Conservation (phyloP, 2,329 filamentous ascomycete genomes). For the Monascus ruber region DNA sequence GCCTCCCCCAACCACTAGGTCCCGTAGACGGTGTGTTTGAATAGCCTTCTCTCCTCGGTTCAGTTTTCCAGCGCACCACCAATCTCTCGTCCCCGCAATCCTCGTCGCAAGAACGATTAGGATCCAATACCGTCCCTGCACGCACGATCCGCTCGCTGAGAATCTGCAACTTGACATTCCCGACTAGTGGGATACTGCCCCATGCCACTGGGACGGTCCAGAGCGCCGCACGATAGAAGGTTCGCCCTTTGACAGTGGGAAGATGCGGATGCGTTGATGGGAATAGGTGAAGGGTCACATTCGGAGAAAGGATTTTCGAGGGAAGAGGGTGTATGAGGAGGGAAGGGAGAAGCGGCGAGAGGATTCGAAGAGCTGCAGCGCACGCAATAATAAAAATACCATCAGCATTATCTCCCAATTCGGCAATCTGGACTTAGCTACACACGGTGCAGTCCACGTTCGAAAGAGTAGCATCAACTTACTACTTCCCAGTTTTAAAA, state of each 20-base stretch:
- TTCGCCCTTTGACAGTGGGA: conserved; percentile 78
- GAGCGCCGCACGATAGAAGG: conserved; percentile 83
- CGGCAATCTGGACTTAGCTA: too few relatives aligned
- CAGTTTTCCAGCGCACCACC: conserved; percentile 79
- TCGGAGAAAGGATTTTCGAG: conserved; percentile 50
- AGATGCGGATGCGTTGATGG: conserved; percentile 54
- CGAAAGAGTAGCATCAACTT: conserved; percentile 10
- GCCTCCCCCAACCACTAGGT: neutral
- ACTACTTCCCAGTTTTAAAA: conserved; percentile 53
- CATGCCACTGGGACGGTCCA: conserved; percentile 96
- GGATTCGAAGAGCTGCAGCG: conserved; percentile 42
- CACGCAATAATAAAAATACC: conserved; percentile 4
- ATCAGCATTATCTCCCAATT: neutral
- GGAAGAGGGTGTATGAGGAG: conserved; percentile 51
- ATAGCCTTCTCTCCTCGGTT: conserved; percentile 23
- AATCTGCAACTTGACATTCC: conserved; percentile 80
- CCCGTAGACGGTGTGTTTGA: conserved; percentile 1
- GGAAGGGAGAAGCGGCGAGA: conserved; percentile 52
- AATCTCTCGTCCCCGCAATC: conserved; percentile 56
- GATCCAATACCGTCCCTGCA: conserved; percentile 30
- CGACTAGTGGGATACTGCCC: conserved; percentile 82
- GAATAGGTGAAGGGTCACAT: conserved; percentile 52
- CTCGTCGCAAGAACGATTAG: conserved; percentile 20
- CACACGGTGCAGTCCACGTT: too few relatives aligned
- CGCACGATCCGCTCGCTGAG: conserved; percentile 80